These are phyloP conservation scores for Arabidopsis suecica DNA, from an alignment of 345 rosid genomes.

Conservation along the genomic window DNA sequence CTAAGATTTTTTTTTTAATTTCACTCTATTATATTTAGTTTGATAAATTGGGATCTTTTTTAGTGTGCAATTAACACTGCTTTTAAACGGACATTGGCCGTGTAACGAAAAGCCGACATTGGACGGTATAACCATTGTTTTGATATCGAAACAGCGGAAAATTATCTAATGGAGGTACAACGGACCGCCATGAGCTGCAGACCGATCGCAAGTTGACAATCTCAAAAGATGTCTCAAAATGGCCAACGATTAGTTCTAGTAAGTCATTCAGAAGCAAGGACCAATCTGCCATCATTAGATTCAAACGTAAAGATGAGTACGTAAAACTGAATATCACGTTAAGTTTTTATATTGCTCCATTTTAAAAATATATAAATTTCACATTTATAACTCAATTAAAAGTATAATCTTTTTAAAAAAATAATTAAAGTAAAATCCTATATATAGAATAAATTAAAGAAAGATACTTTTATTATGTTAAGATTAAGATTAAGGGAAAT, in stretches of 20 bases:
- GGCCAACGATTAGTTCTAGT: not conserved
- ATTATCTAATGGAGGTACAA: not conserved
- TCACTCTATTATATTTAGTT: no score
- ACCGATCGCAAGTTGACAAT: slow-evolving; percentile 1
- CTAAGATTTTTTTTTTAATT: no score
- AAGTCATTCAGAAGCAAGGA: not conserved
- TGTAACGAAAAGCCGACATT: no score
- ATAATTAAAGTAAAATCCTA: no score
- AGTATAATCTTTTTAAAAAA: no score
- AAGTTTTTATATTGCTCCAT: no score
- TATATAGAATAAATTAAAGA: no score
- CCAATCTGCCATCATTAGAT: slow-evolving; percentile 4
- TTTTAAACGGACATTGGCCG: not conserved
- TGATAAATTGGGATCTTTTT: not conserved
- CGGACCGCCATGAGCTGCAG: slow-evolving; percentile 13
- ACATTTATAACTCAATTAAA: no score
- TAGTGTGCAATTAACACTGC: not conserved
- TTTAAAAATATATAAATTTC: no score
- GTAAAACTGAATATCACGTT: no score
- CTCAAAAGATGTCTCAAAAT: not conserved
- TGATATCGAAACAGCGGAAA: not conserved
- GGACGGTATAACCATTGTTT: not conserved
- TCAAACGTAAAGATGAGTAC: no score
- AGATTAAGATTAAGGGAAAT: not conserved
- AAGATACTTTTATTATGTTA: no score